These are phyloP conservation scores for Ceratocystis eucalypticola DNA, from an alignment of 2,329 filamentous ascomycete genomes.

Conservation along the genomic window DNA sequence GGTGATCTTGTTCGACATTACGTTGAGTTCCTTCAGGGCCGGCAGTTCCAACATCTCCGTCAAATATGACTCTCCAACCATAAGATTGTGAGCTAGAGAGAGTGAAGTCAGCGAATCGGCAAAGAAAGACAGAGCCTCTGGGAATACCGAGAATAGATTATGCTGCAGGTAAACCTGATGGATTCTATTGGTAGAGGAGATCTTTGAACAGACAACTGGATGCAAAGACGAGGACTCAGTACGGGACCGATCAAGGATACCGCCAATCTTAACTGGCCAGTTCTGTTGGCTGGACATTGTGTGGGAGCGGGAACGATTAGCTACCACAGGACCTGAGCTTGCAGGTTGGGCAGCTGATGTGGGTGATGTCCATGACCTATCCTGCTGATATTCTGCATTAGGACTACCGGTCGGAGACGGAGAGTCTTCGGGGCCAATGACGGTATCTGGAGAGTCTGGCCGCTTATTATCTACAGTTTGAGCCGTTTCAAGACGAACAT, in stretches of 20 bases:
- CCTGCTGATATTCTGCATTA: background rate
- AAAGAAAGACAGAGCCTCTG: constrained; percentile 57
- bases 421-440: constrained; percentile 17
- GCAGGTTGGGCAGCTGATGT: background rate
- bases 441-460: constrained; percentile 18
- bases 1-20: constrained; percentile 61
- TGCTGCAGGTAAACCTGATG: constrained; percentile 56
- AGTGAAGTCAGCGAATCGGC: constrained; percentile 56
- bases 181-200: constrained; percentile 39
- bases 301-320: constrained; percentile 35
- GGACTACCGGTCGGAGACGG: constrained; percentile 12
- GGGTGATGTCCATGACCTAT: background rate
- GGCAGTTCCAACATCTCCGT: constrained; percentile 54
- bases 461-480: constrained; percentile 6
- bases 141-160: constrained; percentile 60
- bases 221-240: constrained; percentile 49
- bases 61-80: constrained; percentile 52
- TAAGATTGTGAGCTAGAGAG: constrained; percentile 61
- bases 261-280: constrained; percentile 46
- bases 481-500: background rate
- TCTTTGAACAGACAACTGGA: constrained; percentile 41
- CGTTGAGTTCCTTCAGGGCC: constrained; percentile 60
- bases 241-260: constrained; percentile 55
- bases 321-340: constrained; percentile 24
- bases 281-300: constrained; percentile 35